Percentiles rank a stretch among this genome's conserved stretches.
phyloP scores from a whole-genome alignment of 2,329 filamentous ascomycete genomes.

The Colletotrichum nymphaeae region DNA sequence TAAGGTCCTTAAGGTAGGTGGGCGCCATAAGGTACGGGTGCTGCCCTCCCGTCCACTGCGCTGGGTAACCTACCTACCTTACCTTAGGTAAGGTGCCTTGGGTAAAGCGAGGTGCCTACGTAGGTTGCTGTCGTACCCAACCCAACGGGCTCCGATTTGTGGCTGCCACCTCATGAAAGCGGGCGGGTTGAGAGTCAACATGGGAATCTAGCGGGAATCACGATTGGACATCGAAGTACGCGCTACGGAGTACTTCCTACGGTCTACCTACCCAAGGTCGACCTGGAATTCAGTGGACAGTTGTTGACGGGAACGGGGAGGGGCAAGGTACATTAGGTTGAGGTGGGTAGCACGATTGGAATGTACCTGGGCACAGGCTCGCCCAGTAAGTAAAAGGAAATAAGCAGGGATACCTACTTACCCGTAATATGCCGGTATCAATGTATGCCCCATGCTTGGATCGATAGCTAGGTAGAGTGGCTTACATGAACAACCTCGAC shows the following conservation, averaged over 20 bases:
- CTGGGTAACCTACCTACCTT: background rate
- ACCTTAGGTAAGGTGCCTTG: no score
- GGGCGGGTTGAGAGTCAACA: background rate
- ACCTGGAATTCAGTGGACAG: background rate
- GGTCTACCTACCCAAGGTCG: background rate
- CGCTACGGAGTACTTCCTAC: no score
- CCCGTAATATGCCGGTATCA: no score
- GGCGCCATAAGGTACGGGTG: background rate
- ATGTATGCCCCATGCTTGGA: no score
- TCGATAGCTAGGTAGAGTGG: no score
- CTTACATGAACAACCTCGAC: no score
- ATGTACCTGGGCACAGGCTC: background rate
- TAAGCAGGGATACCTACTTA: no score
- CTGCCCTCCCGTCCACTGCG: background rate
- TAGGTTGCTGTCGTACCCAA: background rate
- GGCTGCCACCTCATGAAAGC: background rate
- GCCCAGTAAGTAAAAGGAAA: no score
- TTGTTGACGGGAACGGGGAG: background rate
- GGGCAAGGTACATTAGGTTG: no score
- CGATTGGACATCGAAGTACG: no score
- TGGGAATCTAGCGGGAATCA: background rate
- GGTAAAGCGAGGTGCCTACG: no score
- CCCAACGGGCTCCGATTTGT: background rate
- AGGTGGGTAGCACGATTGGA: background rate
- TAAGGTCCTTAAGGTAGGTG: background rate